Conservation (phyloP, 2,329 filamentous ascomycete species). For the Aspergillus viridinutans region DNA sequence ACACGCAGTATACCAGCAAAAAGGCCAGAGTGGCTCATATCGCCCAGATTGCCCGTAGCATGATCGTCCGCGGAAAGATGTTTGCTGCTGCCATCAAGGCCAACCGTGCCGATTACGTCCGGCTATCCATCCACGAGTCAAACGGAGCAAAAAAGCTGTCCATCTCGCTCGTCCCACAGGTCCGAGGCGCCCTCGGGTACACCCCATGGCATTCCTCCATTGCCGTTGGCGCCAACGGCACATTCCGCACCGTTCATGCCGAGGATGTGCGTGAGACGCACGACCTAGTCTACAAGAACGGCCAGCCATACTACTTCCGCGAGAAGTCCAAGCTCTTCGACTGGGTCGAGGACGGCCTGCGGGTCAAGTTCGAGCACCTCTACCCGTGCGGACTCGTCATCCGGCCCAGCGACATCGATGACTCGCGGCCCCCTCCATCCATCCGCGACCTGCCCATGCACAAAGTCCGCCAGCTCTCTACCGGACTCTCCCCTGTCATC, state of each 20-base stretch:
- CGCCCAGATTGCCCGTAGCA: conserved; percentile 19
- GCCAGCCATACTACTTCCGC: conserved; percentile 47
- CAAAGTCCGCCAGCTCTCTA: conserved; percentile 39
- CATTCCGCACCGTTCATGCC: conserved; percentile 21
- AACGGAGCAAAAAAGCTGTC: conserved; percentile 25
- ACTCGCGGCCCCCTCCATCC: conserved; percentile 19
- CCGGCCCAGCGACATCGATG: conserved; percentile 18
- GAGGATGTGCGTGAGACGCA: conserved; percentile 31
- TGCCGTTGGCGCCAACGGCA: conserved; percentile 26
- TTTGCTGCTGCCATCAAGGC: conserved; percentile 26
- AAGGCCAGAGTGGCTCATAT: conserved; percentile 15
- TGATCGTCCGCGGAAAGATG: conserved; percentile 26
- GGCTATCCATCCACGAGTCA: conserved; percentile 27
- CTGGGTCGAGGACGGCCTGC: conserved; percentile 36
- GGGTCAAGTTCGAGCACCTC: conserved; percentile 42
- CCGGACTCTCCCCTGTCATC: conserved; percentile 51
- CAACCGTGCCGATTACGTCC: conserved; percentile 25
- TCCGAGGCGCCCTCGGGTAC: conserved; percentile 18
- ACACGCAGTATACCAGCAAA: conserved; percentile 12
- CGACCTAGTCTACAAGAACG: conserved; percentile 47
- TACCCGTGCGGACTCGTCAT: conserved; percentile 38
- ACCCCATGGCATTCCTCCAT: conserved; percentile 35
- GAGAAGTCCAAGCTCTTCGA: conserved; percentile 46
- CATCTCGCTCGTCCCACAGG: conserved; percentile 22
- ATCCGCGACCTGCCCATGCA: conserved; percentile 20